A percentile compares a stretch with the other conserved stretches of the same genome.
Conservation (phyloP, 805 yeast genomes). For the Zygosaccharomyces bailii region DNA sequence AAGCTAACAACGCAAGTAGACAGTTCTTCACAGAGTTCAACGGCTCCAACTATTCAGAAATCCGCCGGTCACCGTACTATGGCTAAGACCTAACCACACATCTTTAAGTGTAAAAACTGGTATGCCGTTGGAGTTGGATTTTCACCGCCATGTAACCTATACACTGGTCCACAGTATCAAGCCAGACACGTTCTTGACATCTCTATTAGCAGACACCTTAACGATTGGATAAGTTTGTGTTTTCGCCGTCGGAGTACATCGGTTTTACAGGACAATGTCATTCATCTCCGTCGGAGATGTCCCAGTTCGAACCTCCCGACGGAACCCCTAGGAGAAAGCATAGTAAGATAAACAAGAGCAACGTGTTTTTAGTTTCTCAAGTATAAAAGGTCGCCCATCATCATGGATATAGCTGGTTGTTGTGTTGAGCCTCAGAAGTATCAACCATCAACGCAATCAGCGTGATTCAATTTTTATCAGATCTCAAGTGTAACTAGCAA, state of each 20-base stretch:
- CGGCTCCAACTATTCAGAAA: not conserved
- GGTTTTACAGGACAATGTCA: not conserved
- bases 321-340: conserved; percentile 4
- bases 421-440: not conserved
- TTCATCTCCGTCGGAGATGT: not conserved
- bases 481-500: too few species aligned
- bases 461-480: too few species aligned
- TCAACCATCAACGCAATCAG: not conserved
- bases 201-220: not conserved
- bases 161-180: too few species aligned
- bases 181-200: too few species aligned
- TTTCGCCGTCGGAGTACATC: not conserved
- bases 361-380: conserved; percentile 3
- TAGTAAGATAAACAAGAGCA: conserved; percentile 3
- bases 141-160: not conserved
- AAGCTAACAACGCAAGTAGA: too few species aligned
- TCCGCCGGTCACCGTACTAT: too few species aligned
- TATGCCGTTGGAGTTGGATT: not conserved
- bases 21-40: too few species aligned
- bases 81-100: too few species aligned
- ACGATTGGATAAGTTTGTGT: not conserved
- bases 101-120: too few species aligned
- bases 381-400: not conserved
- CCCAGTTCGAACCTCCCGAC: conserved; percentile 1
- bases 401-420: not conserved